phyloP scores from a whole-genome alignment of 805 yeast genomes.

The Huiozyma sinensis region DNA sequence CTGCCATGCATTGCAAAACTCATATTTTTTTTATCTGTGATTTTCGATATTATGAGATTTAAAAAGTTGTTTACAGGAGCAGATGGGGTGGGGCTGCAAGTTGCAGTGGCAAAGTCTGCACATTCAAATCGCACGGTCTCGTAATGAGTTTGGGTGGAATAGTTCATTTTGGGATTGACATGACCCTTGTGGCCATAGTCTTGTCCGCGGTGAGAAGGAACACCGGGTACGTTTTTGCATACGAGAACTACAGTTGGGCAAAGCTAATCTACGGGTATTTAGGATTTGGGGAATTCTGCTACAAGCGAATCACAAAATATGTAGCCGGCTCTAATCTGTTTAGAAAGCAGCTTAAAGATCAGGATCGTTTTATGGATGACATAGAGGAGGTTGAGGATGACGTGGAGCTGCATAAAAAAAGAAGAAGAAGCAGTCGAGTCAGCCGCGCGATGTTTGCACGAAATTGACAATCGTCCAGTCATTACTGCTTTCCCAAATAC shows the following conservation, averaged over 20 bases:
- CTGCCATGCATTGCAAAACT: too few species aligned
- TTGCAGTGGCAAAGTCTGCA: background rate
- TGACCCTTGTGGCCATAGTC: constrained; percentile 67
- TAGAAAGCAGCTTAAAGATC: constrained; percentile 16
- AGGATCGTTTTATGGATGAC: constrained; percentile 13
- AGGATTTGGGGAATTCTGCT: constrained; percentile 50
- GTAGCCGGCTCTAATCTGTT: constrained; percentile 43
- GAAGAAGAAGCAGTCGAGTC: background rate
- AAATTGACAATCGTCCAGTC: background rate
- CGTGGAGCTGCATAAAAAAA: background rate
- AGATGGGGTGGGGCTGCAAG: background rate
- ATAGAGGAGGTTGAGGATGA: background rate
- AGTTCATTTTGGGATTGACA: constrained; percentile 65
- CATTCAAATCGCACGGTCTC: background rate
- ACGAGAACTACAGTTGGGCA: constrained; percentile 30
- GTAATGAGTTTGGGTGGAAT: constrained; percentile 10
- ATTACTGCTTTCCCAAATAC: too few species aligned
- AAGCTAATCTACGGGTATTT: constrained; percentile 43
- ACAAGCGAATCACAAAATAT: constrained; percentile 36
- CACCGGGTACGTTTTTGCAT: constrained; percentile 52
- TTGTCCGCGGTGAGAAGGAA: constrained; percentile 79
- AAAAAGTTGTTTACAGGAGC: background rate
- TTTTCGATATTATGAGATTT: too few species aligned
- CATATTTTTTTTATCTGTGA: too few species aligned
- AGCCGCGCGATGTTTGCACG: background rate